Base-by-base conservation (phyloP, 2,329 filamentous ascomycete species). In the Apiospora koreana region DNA sequence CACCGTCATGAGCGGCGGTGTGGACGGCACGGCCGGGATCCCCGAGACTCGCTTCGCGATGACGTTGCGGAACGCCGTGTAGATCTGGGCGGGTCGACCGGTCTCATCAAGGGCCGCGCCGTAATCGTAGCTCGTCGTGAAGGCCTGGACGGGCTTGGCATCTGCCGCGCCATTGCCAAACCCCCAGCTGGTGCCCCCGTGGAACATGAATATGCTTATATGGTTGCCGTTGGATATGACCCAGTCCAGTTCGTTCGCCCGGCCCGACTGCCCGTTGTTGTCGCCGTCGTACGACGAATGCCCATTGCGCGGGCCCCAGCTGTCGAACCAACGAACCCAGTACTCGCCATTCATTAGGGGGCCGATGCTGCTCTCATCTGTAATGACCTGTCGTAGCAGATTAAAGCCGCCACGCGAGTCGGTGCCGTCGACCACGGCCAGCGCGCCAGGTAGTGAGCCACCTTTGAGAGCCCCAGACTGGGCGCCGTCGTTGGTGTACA, bases 141-240 rank as follows among this genome's bases (percentile, higher is more conserved):
- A 81, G 23, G 78, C 79, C 8, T 79, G 80, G 23, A 81, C 79
- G 10, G 77, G 76, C 68, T 83, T 80, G 65, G 79, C 78, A 80
- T 82, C 85, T 14, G 84, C 75, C 1, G 81, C 83, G 9, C 85
- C 85, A 73, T 83, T 86, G 28, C 82, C 77, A 71, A 86, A 85
- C 0, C 80, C 86, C 71, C 83, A 87, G 70, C 86, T 87, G 2
- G 85, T 87, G 1, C 85, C 85, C 4, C 86, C 86, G 71, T 87
- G 85, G 71, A 87, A 83, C 85, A 87, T 86, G 74, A 86, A 87
- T 69, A 87, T 74, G 75, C 81, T 86, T 71, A 87, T 83, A 58
- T 81, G 80, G 35, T 79, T 79, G 1, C 75, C 74, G 21, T 45
- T 45, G 23, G 65, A 67, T 16, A 85, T 75, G 43, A 83, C 79